Evolutionary conservation across 2,329 filamentous ascomycete species (phyloP).

Genomic region (Paraphoma sp.): DNA sequence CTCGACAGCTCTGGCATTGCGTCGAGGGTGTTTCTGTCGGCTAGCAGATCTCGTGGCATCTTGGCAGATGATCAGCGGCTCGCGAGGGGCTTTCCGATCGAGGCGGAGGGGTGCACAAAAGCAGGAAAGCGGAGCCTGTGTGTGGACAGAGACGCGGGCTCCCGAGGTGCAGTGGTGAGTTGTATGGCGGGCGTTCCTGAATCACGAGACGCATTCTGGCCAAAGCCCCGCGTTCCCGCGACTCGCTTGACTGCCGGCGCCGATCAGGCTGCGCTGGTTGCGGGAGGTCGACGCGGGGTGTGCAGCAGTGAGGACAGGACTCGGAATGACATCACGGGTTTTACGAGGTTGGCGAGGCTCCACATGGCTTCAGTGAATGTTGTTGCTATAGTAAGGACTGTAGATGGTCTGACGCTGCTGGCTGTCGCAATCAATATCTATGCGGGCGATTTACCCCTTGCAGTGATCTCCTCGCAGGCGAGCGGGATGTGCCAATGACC

Average conservation of each 20-base stretch:
- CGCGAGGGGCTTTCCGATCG: constrained; percentile 4
- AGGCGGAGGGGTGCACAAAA: constrained; percentile 7
- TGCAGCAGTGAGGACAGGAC: neutral
- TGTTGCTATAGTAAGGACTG: neutral
- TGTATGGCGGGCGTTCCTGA: constrained; percentile 23
- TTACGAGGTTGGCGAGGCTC: neutral
- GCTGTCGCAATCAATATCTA: neutral
- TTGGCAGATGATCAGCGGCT: constrained; percentile 15
- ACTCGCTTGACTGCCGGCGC: constrained; percentile 2
- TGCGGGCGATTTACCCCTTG: constrained; percentile 1
- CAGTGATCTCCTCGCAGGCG: neutral
- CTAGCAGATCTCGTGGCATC: constrained; percentile 54
- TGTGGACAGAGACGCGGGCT: constrained; percentile 10
- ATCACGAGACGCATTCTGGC: constrained; percentile 22
- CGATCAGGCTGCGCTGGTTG: neutral
- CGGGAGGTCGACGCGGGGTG: neutral
- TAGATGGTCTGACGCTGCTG: neutral
- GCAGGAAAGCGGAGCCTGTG: constrained; percentile 14
- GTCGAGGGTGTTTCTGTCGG: constrained; percentile 44
- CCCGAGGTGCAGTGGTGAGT: constrained; percentile 14
- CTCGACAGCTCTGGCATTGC: constrained; percentile 48
- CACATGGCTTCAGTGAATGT: neutral
- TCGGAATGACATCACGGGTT: neutral
- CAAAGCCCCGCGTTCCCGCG: constrained; percentile 5
- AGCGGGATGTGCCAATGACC: constrained; percentile 9